These are phyloP conservation scores for Solanum pimpinellifolium DNA, from an alignment of 257 asterid species.

Conservation along the genomic window DNA sequence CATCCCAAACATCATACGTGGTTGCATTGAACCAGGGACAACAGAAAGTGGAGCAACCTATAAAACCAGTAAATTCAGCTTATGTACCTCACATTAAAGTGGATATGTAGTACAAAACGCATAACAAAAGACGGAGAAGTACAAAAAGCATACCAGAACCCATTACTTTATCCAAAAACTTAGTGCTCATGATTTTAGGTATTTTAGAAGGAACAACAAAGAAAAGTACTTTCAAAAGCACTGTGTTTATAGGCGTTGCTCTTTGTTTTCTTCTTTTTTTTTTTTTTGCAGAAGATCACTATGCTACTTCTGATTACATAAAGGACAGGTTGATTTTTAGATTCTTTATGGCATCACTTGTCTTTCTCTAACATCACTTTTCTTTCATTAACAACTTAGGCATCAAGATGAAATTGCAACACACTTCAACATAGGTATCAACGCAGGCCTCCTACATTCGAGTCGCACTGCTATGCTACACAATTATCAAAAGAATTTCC, in stretches of 20 bases:
- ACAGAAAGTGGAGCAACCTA: slow-evolving; percentile 43
- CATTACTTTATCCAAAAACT: not conserved
- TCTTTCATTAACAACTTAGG: not conserved
- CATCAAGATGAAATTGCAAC: not conserved
- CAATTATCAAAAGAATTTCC: not conserved
- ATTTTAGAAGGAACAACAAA: not conserved
- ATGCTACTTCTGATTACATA: not conserved
- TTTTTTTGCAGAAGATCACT: not conserved
- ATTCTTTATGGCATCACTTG: not conserved
- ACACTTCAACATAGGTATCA: not conserved
- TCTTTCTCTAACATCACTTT: not conserved
- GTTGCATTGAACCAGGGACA: slow-evolving; percentile 44
- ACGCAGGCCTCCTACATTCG: not conserved
- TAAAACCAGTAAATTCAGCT: slow-evolving; percentile 13
- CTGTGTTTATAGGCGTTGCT: not conserved
- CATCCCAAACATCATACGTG: slow-evolving; percentile 68
- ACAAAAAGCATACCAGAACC: not conserved
- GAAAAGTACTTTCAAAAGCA: not conserved
- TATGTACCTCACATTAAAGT: not conserved
- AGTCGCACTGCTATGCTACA: not conserved
- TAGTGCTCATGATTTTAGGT: not conserved
- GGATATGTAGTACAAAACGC: not conserved
- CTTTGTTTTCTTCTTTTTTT: not conserved
- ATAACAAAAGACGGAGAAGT: not conserved
- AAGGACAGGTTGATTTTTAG: not conserved